A percentile compares a stretch with the other conserved stretches of the same genome.
Evolutionary conservation across 1,284 basidiomycete genomes (phyloP).

Genomic region (Cutaneotrichosporon arboriforme): DNA sequence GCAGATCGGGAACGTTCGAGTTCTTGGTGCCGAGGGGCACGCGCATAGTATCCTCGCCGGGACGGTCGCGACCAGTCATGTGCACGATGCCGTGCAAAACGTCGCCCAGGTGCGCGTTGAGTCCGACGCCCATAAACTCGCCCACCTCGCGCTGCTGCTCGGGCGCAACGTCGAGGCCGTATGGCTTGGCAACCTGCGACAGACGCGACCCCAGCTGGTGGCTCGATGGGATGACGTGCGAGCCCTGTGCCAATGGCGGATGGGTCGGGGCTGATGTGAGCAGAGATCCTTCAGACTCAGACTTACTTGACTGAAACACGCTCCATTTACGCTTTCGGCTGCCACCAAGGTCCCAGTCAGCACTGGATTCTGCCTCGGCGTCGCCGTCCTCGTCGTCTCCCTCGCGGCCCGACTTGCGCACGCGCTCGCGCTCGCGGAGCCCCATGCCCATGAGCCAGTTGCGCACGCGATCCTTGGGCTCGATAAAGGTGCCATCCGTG

Average conservation of each 20-base stretch:
- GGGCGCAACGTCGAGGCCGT: slow-evolving; percentile 26
- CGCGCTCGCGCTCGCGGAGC: slow-evolving; percentile 29
- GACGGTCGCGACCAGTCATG: slow-evolving; percentile 33
- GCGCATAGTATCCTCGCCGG: slow-evolving; percentile 30
- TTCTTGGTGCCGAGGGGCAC: slow-evolving; percentile 22
- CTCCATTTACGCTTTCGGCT: slow-evolving; percentile 19
- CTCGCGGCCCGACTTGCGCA: slow-evolving; percentile 16
- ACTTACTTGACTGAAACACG: slow-evolving; percentile 15
- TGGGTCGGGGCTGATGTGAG: slow-evolving; percentile 5
- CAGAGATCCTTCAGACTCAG: no score
- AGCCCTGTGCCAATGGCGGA: slow-evolving; percentile 25
- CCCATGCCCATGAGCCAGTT: slow-evolving; percentile 40
- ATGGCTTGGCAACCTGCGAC: slow-evolving; percentile 29
- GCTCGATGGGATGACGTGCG: slow-evolving; percentile 32
- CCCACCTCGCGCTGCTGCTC: slow-evolving; percentile 32
- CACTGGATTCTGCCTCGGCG: slow-evolving; percentile 1
- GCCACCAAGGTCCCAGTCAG: slow-evolving; percentile 9
- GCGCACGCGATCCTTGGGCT: slow-evolving; percentile 33
- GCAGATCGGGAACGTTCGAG: slow-evolving; percentile 1
- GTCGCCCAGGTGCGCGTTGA: slow-evolving; percentile 38
- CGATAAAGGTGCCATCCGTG: slow-evolving; percentile 33
- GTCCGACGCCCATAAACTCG: slow-evolving; percentile 43
- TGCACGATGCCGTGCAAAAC: slow-evolving; percentile 35
- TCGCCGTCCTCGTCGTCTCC: slow-evolving; percentile 17
- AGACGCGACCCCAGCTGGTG: slow-evolving; percentile 33